These are phyloP conservation scores for Lactifluus volemus DNA, from an alignment of 768 basidiomycete genomes.

Conservation along the genomic window DNA sequence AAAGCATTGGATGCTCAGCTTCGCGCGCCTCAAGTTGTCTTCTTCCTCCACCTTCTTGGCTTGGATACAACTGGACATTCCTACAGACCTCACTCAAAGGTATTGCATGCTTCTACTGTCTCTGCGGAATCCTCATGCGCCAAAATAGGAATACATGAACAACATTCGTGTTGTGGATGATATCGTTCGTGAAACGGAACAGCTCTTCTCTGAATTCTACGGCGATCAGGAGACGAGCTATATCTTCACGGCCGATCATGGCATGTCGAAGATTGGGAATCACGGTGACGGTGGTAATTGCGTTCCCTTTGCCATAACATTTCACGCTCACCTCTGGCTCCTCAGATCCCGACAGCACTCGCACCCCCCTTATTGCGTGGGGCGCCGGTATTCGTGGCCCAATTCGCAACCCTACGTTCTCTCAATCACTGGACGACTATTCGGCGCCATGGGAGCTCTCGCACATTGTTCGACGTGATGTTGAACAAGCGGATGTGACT, in stretches of 20 bases:
- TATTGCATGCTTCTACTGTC: no score
- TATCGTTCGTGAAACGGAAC: slow-evolving; percentile 60
- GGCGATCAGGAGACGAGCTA: slow-evolving; percentile 60
- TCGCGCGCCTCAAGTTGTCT: slow-evolving; percentile 51
- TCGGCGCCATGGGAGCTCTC: slow-evolving; percentile 21
- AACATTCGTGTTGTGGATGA: slow-evolving; percentile 74
- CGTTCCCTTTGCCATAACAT: no score
- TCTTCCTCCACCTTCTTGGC: slow-evolving; percentile 79
- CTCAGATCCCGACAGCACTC: no score
- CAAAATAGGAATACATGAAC: slow-evolving; percentile 70
- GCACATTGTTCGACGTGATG: no score
- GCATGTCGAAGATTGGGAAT: slow-evolving; percentile 83
- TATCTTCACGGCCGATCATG: slow-evolving; percentile 84
- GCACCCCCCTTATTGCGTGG: no score
- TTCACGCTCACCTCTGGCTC: no score
- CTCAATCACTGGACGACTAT: slow-evolving; percentile 47
- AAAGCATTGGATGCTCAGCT: slow-evolving; percentile 41
- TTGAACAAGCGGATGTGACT: slow-evolving; percentile 47
- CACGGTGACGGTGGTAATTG: slow-evolving; percentile 34
- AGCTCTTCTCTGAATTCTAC: slow-evolving; percentile 55
- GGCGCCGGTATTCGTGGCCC: no score
- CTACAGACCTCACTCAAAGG: slow-evolving; percentile 52
- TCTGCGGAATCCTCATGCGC: background rate
- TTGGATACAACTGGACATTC: slow-evolving; percentile 84
- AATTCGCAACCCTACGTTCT: no score